Evolutionary conservation across 2,329 filamentous ascomycete genomes (phyloP).

Genomic region (Ceratocystis harringtonii): DNA sequence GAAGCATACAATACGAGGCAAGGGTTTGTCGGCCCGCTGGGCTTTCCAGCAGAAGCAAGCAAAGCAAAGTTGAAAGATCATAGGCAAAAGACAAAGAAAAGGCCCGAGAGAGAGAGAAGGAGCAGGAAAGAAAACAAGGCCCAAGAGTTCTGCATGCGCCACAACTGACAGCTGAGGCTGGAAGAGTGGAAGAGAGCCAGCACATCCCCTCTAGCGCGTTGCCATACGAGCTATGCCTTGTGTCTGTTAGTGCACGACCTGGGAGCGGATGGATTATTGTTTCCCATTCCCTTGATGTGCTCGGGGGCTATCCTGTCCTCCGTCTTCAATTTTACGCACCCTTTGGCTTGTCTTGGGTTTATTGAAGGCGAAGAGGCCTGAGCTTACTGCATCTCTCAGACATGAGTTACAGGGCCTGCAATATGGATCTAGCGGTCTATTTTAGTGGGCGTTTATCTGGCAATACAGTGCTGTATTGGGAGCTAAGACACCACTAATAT

Average conservation of each 20-base stretch:
- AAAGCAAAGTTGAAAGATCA: neutral
- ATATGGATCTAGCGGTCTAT: no score
- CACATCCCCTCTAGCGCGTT: neutral
- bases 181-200: neutral
- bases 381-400: no score
- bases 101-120: neutral
- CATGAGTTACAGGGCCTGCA: no score
- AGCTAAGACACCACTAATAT: neutral
- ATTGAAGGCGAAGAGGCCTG: no score
- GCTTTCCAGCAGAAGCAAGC: neutral
- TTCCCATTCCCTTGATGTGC: neutral
- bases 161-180: slow-evolving; percentile 4
- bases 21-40: neutral
- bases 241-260: neutral
- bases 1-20: neutral
- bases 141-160: slow-evolving; percentile 1
- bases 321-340: neutral
- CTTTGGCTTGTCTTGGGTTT: neutral
- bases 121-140: neutral
- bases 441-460: neutral
- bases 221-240: neutral
- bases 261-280: neutral
- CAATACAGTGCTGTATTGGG: neutral
- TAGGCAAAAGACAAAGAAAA: neutral
- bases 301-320: neutral